A percentile compares a stretch with the other conserved stretches of the same genome.
Evolutionary conservation across 345 rosid species (phyloP).

Genomic region (Hirschfeldia incana): DNA sequence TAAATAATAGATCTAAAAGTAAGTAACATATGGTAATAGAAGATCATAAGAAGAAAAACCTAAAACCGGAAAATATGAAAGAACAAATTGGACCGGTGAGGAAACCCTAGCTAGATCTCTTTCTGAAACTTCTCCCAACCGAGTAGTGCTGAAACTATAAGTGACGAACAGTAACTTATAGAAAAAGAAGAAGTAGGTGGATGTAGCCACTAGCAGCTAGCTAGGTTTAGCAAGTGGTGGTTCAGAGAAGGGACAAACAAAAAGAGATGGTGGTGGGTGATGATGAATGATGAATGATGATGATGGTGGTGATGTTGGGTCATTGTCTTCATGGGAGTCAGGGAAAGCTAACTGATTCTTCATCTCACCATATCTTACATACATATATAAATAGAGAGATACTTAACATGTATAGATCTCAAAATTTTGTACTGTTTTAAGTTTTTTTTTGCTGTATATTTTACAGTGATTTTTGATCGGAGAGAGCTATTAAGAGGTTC

Average conservation of each 20-base stretch:
- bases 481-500: conserved; percentile 8
- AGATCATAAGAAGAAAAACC: conserved; percentile 24
- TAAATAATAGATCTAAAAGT: conserved; percentile 17
- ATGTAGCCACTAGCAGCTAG: conserved; percentile 16
- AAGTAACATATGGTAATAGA: not conserved
- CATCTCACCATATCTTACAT: conserved; percentile 52
- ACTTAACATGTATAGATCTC: not conserved
- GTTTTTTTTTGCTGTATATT: not conserved
- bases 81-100: not conserved
- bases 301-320: conserved; percentile 48
- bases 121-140: conserved; percentile 3
- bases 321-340: conserved; percentile 62
- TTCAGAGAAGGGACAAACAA: conserved; percentile 28
- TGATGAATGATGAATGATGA: conserved; percentile 27
- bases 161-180: conserved; percentile 21
- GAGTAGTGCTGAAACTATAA: conserved; percentile 5
- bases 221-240: conserved; percentile 24
- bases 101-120: conserved; percentile 30
- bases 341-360: conserved; percentile 57
- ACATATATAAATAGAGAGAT: conserved; percentile 8
- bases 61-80: conserved; percentile 3
- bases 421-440: not conserved
- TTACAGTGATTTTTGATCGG: conserved; percentile 16
- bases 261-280: conserved; percentile 24
- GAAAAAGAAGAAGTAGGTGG: conserved; percentile 23